phyloP scores from a whole-genome alignment of 2,329 filamentous ascomycete species.

The Fusarium bactridioides region DNA sequence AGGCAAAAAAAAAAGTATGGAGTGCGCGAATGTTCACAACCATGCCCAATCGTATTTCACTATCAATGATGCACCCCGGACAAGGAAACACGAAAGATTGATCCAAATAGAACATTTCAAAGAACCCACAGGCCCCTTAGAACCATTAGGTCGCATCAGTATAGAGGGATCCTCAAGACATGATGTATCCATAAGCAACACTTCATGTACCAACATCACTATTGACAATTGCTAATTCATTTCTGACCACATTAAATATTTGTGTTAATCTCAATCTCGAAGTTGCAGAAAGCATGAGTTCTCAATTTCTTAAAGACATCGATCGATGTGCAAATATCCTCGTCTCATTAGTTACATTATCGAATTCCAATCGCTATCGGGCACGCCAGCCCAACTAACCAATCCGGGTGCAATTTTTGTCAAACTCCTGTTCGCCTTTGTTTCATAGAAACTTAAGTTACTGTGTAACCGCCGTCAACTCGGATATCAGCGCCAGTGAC shows the following conservation, averaged over 20 bases:
- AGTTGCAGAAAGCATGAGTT: not conserved
- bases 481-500: slow-evolving; percentile 78
- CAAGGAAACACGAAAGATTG: not conserved
- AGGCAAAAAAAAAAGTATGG: not conserved
- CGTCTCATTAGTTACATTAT: slow-evolving; percentile 28
- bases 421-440: not conserved
- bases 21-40: not conserved
- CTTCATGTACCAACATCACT: not conserved
- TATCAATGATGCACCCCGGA: not conserved
- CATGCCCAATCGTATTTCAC: not conserved
- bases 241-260: not conserved
- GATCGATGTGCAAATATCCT: not conserved
- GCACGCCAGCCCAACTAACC: slow-evolving; percentile 12
- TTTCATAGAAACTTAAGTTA: slow-evolving; percentile 60
- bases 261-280: not conserved
- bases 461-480: slow-evolving; percentile 89
- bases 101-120: not conserved
- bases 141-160: not conserved
- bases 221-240: not conserved
- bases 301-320: not conserved
- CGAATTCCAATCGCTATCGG: slow-evolving; percentile 23
- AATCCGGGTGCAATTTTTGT: not conserved
- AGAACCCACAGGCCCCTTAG: not conserved
- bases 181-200: not conserved
- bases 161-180: too few species aligned